These are phyloP conservation scores for Plasmodium blacklocki DNA, from an alignment of 169 alveolate species.

Conservation along the genomic window DNA sequence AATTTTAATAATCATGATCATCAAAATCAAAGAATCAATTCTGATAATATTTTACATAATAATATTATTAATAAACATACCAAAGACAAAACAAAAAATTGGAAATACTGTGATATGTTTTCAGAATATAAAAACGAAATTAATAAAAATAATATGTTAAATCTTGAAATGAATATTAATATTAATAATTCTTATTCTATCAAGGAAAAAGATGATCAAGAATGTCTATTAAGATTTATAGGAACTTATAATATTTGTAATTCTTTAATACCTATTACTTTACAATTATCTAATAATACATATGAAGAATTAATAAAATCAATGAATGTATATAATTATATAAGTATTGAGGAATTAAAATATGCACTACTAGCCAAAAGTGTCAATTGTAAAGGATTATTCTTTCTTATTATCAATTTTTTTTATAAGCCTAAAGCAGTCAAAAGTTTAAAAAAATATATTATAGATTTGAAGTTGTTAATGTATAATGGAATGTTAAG, in stretches of 20 bases:
- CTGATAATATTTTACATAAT: constrained; percentile 50
- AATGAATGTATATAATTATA: constrained; percentile 64
- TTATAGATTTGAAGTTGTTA: constrained; percentile 37
- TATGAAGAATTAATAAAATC: constrained; percentile 45
- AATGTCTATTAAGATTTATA: constrained; percentile 55
- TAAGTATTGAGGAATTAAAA: constrained; percentile 79
- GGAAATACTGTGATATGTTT: constrained; percentile 24
- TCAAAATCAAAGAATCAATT: constrained; percentile 23
- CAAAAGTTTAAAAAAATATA: constrained; percentile 53
- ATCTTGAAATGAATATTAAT: constrained; percentile 69
- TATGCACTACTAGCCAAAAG: constrained; percentile 83
- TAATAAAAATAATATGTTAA: constrained; percentile 62
- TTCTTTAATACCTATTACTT: constrained; percentile 54
- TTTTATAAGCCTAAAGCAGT: constrained; percentile 84
- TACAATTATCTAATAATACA: constrained; percentile 57
- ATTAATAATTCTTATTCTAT: constrained; percentile 38
- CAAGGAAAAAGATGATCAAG: constrained; percentile 70
- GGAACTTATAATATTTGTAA: constrained; percentile 58
- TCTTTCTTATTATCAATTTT: constrained; percentile 80
- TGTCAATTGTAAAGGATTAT: constrained; percentile 83
- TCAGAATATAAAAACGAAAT: constrained; percentile 70
- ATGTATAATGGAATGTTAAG: constrained; percentile 65
- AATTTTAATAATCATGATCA: constrained; percentile 28
- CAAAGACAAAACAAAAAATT: constrained; percentile 11
- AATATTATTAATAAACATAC: constrained; percentile 28